Evolutionary conservation across 192 early-diverging fungal genomes (phyloP).

Genomic region (Allomyces macrogynus): DNA sequence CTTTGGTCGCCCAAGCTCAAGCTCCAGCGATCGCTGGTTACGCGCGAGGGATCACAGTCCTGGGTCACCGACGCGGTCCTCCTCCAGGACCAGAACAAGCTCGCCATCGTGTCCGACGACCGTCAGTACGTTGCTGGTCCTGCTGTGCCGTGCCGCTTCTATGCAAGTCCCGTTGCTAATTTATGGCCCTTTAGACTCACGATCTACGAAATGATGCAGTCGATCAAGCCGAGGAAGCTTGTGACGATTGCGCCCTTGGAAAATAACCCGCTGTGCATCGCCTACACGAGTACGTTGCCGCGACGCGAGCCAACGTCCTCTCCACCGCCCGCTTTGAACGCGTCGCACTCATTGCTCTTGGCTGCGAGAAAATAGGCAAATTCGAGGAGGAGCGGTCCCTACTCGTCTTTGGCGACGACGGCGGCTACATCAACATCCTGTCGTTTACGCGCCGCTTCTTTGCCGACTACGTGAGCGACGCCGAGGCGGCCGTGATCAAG

Average conservation of each 20-base stretch:
- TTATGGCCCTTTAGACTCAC: conserved; percentile 15
- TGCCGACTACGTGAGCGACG: conserved; percentile 23
- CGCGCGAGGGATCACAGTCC: conserved; percentile 22
- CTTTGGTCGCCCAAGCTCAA: conserved; percentile 31
- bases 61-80: conserved; percentile 34
- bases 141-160: conserved; percentile 1
- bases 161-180: too few species aligned
- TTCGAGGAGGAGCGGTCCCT: conserved; percentile 32
- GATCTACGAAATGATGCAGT: conserved; percentile 31
- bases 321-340: too few species aligned
- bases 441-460: conserved; percentile 5
- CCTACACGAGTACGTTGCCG: conserved; percentile 18
- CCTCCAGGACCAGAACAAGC: conserved; percentile 28
- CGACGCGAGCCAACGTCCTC: too few species aligned
- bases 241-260: conserved; percentile 29
- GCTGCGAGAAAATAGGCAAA: conserved; percentile 8
- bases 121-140: conserved; percentile 18
- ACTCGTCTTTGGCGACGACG: conserved; percentile 37
- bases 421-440: conserved; percentile 34
- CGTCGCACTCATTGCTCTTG: too few species aligned
- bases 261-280: conserved; percentile 33
- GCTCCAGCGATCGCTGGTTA: conserved; percentile 20
- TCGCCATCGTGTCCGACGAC: conserved; percentile 34
- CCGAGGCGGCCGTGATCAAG: conserved; percentile 1
- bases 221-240: conserved; percentile 34